Percentiles rank a stretch among this genome's conserved stretches.
Conservation (phyloP, 805 yeast species). For the Lachancea waltii region DNA sequence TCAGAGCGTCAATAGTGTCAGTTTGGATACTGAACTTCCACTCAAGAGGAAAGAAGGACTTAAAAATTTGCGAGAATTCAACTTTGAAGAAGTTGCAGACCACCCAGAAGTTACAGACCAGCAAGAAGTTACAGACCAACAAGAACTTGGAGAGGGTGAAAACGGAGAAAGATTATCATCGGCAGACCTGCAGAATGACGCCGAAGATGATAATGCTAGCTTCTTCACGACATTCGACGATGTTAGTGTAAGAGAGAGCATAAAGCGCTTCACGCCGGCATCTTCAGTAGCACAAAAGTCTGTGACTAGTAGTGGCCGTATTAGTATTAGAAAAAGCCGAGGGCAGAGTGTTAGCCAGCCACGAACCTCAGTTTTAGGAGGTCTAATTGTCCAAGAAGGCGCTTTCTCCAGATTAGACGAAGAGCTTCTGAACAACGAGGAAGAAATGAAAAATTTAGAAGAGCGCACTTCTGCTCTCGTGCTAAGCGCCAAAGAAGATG, state of each 20-base stretch:
- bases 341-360: not conserved
- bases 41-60: constrained; percentile 45
- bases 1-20: not conserved
- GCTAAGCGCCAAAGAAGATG: not conserved
- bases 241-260: not conserved
- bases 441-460: constrained; percentile 17
- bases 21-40: not conserved
- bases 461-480: not conserved
- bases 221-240: constrained; percentile 25
- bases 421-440: constrained; percentile 5
- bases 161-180: not conserved
- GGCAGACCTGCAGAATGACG: constrained; percentile 3
- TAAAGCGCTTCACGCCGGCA: constrained; percentile 1
- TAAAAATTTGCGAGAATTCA: constrained; percentile 43
- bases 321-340: constrained; percentile 19
- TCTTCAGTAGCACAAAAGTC: constrained; percentile 15
- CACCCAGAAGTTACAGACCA: constrained; percentile 9
- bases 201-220: constrained; percentile 27
- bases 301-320: constrained; percentile 27
- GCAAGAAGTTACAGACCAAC: constrained; percentile 10
- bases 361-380: not conserved
- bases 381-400: constrained; percentile 3
- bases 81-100: constrained; percentile 25
- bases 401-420: constrained; percentile 12
- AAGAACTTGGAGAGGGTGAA: not conserved